Conservation (phyloP, 1,139 yeast genomes). For the Protomyces inouyei region DNA sequence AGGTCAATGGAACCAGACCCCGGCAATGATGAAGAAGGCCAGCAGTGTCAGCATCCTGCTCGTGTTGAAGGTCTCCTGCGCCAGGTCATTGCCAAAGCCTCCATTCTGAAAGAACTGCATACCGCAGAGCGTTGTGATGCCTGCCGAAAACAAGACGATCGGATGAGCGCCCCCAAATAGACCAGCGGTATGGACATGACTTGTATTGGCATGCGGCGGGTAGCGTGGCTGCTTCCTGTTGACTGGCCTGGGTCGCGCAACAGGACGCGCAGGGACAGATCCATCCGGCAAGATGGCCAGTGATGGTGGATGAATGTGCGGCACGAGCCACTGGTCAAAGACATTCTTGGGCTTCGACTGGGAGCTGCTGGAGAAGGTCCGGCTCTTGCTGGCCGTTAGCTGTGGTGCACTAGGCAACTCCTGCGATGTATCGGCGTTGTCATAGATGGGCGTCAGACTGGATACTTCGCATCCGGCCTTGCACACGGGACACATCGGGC, state of each 20-base stretch:
- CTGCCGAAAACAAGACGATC: slow-evolving; percentile 19
- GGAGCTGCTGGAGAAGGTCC: slow-evolving; percentile 9
- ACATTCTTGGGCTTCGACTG: slow-evolving; percentile 22
- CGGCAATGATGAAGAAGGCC: slow-evolving; percentile 24
- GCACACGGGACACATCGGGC: slow-evolving; percentile 26
- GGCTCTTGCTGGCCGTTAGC: not conserved
- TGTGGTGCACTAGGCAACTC: not conserved
- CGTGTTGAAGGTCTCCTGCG: slow-evolving; percentile 5
- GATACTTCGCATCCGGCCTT: slow-evolving; percentile 24
- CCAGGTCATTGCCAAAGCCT: slow-evolving; percentile 10
- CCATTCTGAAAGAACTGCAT: slow-evolving; percentile 24
- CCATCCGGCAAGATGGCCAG: slow-evolving; percentile 7
- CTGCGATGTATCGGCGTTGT: slow-evolving; percentile 5
- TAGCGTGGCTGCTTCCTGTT: not conserved
- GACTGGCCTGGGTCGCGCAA: not conserved
- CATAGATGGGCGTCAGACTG: slow-evolving; percentile 26
- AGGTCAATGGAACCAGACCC: slow-evolving; percentile 21
- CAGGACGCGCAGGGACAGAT: slow-evolving; percentile 17
- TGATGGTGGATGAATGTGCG: slow-evolving; percentile 22
- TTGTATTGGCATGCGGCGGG: not conserved
- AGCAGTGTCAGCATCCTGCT: slow-evolving; percentile 17
- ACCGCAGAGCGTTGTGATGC: slow-evolving; percentile 21
- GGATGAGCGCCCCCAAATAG: slow-evolving; percentile 21
- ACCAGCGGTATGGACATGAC: not conserved
- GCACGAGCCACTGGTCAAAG: slow-evolving; percentile 23